A percentile compares a stretch with the other conserved stretches of the same genome.
These are phyloP conservation scores for Diaporthe ampelina DNA, from an alignment of 2,329 filamentous ascomycete species.

Conservation along the genomic window DNA sequence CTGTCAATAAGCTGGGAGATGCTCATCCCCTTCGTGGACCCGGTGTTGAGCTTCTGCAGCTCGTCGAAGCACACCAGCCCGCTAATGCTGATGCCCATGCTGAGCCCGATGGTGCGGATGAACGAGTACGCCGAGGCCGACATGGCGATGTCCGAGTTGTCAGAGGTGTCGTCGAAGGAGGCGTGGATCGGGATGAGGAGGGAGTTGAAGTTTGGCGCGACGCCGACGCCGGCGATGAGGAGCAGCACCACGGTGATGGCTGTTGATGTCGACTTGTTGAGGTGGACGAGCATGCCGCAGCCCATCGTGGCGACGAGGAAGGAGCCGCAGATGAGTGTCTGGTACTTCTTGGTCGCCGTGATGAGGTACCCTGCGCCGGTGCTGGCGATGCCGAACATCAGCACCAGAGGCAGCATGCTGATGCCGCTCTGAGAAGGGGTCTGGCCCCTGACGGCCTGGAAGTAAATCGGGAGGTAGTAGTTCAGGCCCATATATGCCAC, in stretches of 20 bases:
- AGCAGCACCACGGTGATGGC: conserved; percentile 26
- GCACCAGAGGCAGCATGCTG: conserved; percentile 50
- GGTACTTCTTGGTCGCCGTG: conserved; percentile 32
- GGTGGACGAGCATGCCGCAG: conserved; percentile 20
- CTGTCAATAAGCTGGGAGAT: conserved; percentile 18
- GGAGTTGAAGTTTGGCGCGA: conserved; percentile 35
- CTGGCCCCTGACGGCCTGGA: conserved; percentile 50
- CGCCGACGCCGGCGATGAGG: conserved; percentile 30
- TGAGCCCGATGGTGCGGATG: conserved; percentile 35
- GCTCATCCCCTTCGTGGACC: neutral
- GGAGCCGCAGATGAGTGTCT: conserved; percentile 15
- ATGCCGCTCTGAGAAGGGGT: conserved; percentile 50
- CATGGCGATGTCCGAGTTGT: conserved; percentile 36
- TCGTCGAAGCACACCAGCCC: conserved; percentile 35
- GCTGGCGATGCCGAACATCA: conserved; percentile 71
- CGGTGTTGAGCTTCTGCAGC: conserved; percentile 21
- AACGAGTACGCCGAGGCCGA: conserved; percentile 31
- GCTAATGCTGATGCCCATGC: conserved; percentile 37
- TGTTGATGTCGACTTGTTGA: conserved; percentile 16
- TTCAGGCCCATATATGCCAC: conserved; percentile 31
- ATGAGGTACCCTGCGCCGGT: conserved; percentile 34
- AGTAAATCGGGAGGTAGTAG: conserved; percentile 49
- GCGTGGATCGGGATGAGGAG: conserved; percentile 38
- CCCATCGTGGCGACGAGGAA: conserved; percentile 29
- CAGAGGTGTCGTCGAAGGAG: conserved; percentile 31